These are phyloP conservation scores for Alnus glutinosa DNA, from an alignment of 306 rosid genomes.

Conservation along the genomic window DNA sequence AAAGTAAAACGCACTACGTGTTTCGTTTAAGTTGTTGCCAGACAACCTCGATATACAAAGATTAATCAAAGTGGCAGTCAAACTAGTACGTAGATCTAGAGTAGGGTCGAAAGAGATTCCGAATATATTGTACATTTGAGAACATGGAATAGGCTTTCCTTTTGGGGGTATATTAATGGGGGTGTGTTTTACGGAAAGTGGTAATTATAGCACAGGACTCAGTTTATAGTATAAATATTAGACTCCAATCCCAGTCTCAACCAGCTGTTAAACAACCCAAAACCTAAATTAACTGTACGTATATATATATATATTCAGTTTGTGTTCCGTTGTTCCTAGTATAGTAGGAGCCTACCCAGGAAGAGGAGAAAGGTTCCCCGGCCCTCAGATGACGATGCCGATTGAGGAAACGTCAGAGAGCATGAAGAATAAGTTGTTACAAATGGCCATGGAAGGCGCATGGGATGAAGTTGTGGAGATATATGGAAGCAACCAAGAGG, in stretches of 20 bases:
- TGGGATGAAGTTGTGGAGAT: slow-evolving; percentile 32
- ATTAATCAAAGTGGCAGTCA: no score
- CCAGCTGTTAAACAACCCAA: background rate
- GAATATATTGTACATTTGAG: background rate
- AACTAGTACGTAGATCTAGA: no score
- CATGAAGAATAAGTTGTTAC: slow-evolving; percentile 11
- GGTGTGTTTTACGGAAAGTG: background rate
- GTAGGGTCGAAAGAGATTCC: no score
- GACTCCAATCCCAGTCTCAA: background rate
- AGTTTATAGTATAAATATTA: background rate
- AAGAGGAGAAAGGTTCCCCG: background rate
- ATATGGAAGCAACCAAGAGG: background rate
- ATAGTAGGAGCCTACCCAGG: background rate
- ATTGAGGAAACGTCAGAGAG: no score
- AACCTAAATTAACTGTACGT: no score
- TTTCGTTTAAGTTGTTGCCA: no score
- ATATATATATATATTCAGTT: no score
- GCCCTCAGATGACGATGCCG: no score
- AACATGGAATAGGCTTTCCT: background rate
- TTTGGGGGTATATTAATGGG: background rate
- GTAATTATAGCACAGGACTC: background rate
- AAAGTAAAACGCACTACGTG: no score
- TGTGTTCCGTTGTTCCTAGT: background rate
- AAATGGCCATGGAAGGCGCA: slow-evolving; percentile 28
- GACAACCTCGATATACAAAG: no score